Evolutionary conservation across 495 filamentous ascomycete genomes (phyloP).

Genomic region (Talaromyces liani): DNA sequence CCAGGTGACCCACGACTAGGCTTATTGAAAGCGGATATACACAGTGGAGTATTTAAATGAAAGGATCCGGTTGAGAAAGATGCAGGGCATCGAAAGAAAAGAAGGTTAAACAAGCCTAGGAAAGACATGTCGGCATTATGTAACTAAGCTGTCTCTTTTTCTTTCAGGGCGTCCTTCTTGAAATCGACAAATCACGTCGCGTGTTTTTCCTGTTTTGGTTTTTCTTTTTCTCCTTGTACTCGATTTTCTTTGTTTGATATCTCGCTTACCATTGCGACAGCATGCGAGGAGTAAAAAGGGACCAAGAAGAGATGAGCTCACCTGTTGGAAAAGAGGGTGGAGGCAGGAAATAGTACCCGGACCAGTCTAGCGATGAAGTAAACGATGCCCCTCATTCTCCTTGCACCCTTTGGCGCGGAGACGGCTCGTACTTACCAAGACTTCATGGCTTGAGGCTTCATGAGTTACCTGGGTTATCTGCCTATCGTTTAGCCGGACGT

Average conservation of each 20-base stretch:
- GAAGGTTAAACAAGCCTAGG: neutral
- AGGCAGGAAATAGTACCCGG: neutral
- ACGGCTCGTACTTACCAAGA: neutral
- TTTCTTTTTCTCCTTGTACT: neutral
- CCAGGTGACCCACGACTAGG: neutral
- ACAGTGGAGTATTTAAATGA: neutral
- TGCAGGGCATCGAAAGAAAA: neutral
- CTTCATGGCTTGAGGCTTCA: constrained; percentile 3
- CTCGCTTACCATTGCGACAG: neutral
- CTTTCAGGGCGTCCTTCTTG: neutral
- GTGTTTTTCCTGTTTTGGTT: neutral
- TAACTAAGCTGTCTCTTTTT: neutral
- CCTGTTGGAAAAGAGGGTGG: neutral
- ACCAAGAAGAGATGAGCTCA: neutral
- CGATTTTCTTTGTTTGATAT: neutral
- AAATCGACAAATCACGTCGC: neutral
- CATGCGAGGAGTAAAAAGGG: neutral
- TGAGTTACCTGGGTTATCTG: neutral
- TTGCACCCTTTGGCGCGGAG: neutral
- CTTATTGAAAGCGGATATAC: neutral
- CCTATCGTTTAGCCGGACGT: constrained; percentile 1
- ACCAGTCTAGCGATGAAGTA: neutral
- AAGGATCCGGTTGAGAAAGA: neutral
- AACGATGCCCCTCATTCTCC: constrained; percentile 1
- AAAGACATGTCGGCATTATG: neutral